phyloP scores from a whole-genome alignment of 306 rosid species.

The Corylus americana region DNA sequence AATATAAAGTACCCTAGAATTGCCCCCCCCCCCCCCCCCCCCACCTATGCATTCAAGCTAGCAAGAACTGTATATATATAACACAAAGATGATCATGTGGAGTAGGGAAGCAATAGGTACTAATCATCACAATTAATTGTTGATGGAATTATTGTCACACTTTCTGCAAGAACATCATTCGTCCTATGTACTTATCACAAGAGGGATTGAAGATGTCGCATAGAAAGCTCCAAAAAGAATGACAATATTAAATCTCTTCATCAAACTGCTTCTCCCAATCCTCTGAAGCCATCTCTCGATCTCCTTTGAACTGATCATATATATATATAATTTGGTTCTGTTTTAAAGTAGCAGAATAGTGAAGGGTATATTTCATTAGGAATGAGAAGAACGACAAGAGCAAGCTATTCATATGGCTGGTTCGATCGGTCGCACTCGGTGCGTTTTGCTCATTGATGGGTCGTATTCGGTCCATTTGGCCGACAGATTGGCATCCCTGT shows the following conservation, averaged over 20 bases:
- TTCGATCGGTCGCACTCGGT: slow-evolving; percentile 59
- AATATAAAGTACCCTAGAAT: too few relatives aligned
- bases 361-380: too few relatives aligned
- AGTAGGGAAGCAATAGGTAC: slow-evolving; percentile 43
- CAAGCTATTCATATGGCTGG: slow-evolving; percentile 22
- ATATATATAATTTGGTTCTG: too few relatives aligned
- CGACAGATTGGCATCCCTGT: slow-evolving; percentile 42
- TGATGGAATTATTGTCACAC: slow-evolving; percentile 65
- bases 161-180: slow-evolving; percentile 39
- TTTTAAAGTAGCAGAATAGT: neutral
- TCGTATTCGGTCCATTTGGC: slow-evolving; percentile 46
- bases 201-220: slow-evolving; percentile 22
- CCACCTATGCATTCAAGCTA: slow-evolving; percentile 7
- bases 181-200: slow-evolving; percentile 36
- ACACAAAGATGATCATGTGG: slow-evolving; percentile 6
- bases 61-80: neutral
- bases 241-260: too few relatives aligned
- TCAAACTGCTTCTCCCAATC: too few relatives aligned
- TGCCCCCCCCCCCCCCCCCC: too few relatives aligned
- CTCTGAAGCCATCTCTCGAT: too few relatives aligned
- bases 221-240: slow-evolving; percentile 38
- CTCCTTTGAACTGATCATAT: too few relatives aligned
- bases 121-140: slow-evolving; percentile 50
- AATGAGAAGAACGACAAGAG: neutral
- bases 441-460: slow-evolving; percentile 62